These are phyloP conservation scores for Solanum raphanifolium DNA, from an alignment of 257 asterid genomes.

Conservation along the genomic window DNA sequence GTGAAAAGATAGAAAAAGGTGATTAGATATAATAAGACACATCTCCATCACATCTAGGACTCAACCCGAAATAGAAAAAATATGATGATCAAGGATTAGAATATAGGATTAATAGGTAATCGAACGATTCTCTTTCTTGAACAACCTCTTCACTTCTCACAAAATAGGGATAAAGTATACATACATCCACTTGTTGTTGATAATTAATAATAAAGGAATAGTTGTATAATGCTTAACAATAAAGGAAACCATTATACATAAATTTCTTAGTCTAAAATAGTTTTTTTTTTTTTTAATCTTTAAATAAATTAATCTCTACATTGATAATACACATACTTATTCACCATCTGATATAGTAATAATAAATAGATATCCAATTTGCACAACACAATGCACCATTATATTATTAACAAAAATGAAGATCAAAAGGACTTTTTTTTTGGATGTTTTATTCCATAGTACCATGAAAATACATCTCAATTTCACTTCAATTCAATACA, in stretches of 20 bases:
- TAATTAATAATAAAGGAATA: neutral
- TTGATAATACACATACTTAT: neutral
- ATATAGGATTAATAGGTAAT: neutral
- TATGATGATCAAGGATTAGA: no score
- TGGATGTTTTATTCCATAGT: neutral
- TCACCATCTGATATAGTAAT: neutral
- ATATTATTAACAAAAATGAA: neutral
- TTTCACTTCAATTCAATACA: neutral
- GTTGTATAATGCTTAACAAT: neutral
- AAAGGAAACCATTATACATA: neutral
- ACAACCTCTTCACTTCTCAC: neutral
- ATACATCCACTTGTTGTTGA: neutral
- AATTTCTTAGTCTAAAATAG: neutral
- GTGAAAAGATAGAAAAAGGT: neutral
- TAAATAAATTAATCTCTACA: neutral
- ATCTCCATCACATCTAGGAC: neutral
- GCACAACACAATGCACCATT: neutral
- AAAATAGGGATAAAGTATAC: neutral
- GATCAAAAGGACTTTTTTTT: neutral
- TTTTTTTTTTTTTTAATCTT: neutral
- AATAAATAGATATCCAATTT: neutral
- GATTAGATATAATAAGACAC: neutral
- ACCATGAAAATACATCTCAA: neutral
- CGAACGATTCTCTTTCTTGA: neutral
- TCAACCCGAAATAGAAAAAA: neutral